These are phyloP conservation scores for Candida khao-thaluensis DNA, from an alignment of 805 yeast species.

Conservation along the genomic window DNA sequence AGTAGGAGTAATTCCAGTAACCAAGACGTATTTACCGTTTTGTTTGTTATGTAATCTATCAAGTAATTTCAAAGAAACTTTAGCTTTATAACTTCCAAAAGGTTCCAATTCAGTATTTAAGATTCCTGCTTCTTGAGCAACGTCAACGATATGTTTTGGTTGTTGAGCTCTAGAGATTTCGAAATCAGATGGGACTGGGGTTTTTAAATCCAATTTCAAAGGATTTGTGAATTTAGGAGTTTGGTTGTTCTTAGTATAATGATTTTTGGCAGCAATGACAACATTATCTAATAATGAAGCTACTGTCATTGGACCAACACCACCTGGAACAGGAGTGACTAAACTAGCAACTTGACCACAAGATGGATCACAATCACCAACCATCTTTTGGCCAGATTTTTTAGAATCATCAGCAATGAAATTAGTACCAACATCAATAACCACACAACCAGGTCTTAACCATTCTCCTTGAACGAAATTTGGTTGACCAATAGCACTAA, in stretches of 20 bases:
- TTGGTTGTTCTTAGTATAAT: slow-evolving; percentile 35
- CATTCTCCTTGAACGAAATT: slow-evolving; percentile 72
- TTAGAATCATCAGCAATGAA: slow-evolving; percentile 73
- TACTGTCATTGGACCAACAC: slow-evolving; percentile 99
- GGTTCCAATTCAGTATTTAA: slow-evolving; percentile 77
- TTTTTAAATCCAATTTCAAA: slow-evolving; percentile 46
- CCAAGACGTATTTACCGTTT: slow-evolving; percentile 85
- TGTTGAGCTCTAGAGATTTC: slow-evolving; percentile 85
- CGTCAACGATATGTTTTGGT: slow-evolving; percentile 74
- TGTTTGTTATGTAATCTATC: slow-evolving; percentile 60
- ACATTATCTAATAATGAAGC: slow-evolving; percentile 91
- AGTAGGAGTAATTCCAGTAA: slow-evolving; percentile 97
- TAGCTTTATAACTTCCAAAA: slow-evolving; percentile 87
- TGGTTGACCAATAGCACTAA: slow-evolving; percentile 75
- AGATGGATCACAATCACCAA: slow-evolving; percentile 90
- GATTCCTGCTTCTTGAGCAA: slow-evolving; percentile 84
- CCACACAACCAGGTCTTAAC: slow-evolving; percentile 81
- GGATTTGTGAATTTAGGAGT: slow-evolving; percentile 49
- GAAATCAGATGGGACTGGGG: slow-evolving; percentile 88
- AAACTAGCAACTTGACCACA: slow-evolving; percentile 62
- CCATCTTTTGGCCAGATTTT: slow-evolving; percentile 77
- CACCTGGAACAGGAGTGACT: slow-evolving; percentile 98
- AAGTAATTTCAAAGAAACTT: slow-evolving; percentile 65
- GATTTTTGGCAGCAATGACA: slow-evolving; percentile 59
- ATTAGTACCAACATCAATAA: slow-evolving; percentile 94